Evolutionary conservation across 805 yeast genomes (phyloP).

Genomic region (Spathaspora arborariae): DNA sequence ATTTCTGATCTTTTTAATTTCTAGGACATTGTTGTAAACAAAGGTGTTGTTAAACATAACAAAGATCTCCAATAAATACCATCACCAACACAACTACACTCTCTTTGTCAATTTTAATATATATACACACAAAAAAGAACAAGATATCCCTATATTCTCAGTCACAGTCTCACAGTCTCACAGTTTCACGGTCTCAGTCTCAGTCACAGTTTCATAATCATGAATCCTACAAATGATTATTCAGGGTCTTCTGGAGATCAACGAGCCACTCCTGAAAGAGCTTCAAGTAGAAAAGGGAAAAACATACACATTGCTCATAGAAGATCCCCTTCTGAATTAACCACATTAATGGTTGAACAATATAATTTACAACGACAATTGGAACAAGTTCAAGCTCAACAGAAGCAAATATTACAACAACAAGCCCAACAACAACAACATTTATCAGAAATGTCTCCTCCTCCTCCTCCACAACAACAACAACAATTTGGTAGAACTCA

Average conservation of each 20-base stretch:
- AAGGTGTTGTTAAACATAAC: background rate
- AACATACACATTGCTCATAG: slow-evolving; percentile 91
- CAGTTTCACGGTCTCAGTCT: no score
- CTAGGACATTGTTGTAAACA: no score
- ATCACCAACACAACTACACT: background rate
- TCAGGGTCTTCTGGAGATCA: background rate
- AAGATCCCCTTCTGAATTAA: slow-evolving; percentile 91
- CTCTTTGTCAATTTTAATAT: no score
- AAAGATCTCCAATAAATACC: background rate
- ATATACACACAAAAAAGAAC: no score
- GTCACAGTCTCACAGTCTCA: no score
- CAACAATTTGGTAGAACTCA: slow-evolving; percentile 18
- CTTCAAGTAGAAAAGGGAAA: slow-evolving; percentile 11
- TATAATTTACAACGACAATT: slow-evolving; percentile 86
- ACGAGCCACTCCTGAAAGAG: slow-evolving; percentile 1
- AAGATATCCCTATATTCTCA: no score
- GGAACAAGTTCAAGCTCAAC: slow-evolving; percentile 89
- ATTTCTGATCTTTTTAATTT: no score
- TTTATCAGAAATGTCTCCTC: slow-evolving; percentile 22
- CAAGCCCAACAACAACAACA: slow-evolving; percentile 52
- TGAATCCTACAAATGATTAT: background rate
- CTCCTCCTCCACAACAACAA: slow-evolving; percentile 15
- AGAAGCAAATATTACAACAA: slow-evolving; percentile 80
- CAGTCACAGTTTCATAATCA: background rate
- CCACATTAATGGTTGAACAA: slow-evolving; percentile 90